Conservation (phyloP, 768 basidiomycete species). For the Exidia glandulosa region DNA sequence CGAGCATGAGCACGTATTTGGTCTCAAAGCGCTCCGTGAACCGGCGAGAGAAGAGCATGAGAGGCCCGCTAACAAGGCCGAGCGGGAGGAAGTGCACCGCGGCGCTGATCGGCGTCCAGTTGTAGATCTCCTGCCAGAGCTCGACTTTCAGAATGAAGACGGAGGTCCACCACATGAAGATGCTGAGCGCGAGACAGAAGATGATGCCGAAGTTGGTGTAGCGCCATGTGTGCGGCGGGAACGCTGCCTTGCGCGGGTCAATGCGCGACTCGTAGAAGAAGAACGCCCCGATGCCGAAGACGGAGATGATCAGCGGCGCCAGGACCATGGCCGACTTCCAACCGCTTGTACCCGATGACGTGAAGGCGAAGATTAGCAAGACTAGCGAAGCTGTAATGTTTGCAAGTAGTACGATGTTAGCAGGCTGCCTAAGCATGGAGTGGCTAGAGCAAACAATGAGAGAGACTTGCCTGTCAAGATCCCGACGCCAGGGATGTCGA, state of each 20-base stretch:
- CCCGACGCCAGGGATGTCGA: conserved; percentile 1
- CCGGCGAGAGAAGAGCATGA: not conserved
- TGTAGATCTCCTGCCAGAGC: conserved; percentile 31
- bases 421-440: too few relatives aligned
- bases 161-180: conserved; percentile 33
- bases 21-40: not conserved
- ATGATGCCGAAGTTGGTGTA: conserved; percentile 32
- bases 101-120: conserved; percentile 30
- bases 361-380: conserved; percentile 26
- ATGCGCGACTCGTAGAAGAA: conserved; percentile 39
- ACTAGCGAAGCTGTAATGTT: conserved; percentile 16
- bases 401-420: too few relatives aligned
- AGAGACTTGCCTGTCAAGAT: not conserved
- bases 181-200: conserved; percentile 25
- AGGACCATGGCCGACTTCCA: conserved; percentile 38
- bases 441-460: too few relatives aligned
- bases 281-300: conserved; percentile 30
- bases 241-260: conserved; percentile 29
- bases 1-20: conserved; percentile 37
- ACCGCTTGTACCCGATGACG: conserved; percentile 36
- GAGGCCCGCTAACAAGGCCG: not conserved
- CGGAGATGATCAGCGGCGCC: conserved; percentile 34
- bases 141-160: conserved; percentile 24
- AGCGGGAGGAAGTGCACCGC: conserved; percentile 18
- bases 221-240: conserved; percentile 34